Evolutionary conservation across 345 rosid species (phyloP).

Genomic region (Eucalyptus sp.): DNA sequence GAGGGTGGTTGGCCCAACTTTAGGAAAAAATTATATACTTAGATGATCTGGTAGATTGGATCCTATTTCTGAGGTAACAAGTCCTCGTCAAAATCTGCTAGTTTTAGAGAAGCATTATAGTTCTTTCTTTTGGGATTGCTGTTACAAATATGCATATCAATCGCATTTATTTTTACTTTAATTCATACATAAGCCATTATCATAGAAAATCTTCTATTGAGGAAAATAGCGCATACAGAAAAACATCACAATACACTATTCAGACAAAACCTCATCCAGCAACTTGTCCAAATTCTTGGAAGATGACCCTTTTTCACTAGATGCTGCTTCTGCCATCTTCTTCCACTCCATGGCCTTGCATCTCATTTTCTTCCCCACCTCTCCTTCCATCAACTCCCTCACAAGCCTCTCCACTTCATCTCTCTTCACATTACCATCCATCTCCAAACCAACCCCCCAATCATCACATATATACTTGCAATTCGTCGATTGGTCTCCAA

Average conservation of each 20-base stretch:
- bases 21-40: neutral
- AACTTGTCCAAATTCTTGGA: neutral
- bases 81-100: neutral
- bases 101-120: neutral
- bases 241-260: neutral
- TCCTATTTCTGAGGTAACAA: neutral
- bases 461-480: constrained; percentile 8
- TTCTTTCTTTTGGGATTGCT: neutral
- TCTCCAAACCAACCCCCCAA: constrained; percentile 20
- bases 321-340: neutral
- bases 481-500: constrained; percentile 7
- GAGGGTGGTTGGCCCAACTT: neutral
- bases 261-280: neutral
- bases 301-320: neutral
- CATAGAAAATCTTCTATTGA: neutral
- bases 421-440: constrained; percentile 9
- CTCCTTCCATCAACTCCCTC: neutral
- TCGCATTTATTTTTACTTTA: neutral
- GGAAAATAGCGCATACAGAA: neutral
- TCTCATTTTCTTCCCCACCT: neutral
- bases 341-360: neutral
- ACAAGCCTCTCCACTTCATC: neutral
- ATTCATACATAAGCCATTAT: neutral
- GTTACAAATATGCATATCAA: neutral
- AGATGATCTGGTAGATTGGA: neutral